Evolutionary conservation across 257 asterid species (phyloP), one percentile per base, ranked within the genome.

Genomic region (Echium plantagineum): DNA sequence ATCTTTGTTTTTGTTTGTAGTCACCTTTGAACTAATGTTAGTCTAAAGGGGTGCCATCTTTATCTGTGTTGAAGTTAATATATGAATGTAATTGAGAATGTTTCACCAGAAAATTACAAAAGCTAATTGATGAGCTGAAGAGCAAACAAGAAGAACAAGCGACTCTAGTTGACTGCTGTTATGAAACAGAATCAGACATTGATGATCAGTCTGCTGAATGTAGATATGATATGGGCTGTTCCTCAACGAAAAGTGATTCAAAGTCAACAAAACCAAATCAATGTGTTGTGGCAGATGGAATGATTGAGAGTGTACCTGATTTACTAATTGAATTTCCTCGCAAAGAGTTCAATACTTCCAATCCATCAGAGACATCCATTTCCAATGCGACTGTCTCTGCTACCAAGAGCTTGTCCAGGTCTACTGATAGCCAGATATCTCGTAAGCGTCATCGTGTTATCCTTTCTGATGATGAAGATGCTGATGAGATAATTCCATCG

Each of bases 401-500:
- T 21, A 70, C 70, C 15, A 70, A 69, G 65, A 79, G 78, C 74
- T 55, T 71, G 22, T 80, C 85, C 31, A 74, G 72, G 63, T 78
- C 95, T 68, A 53, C 77, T 63, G 81, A 72, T 68, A 72, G 84
- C 73, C 77, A 71, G 63, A 71, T 81, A 52, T 76, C 76, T 31
- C 81, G 83, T 66, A 93, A 93, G 66, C 97, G 96, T 71, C 71
- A 61, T n/a, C 91, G 87, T n/a, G 66, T 81, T 69, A 70, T 93
- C 69, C 82, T 93, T 54, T 86, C 94, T 66, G 97, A 93, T 68
- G 97, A 78, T 74, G 97, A 90, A 70, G 69, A 61, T 67, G 93
- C 81, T 53, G 75, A 69, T 31, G 86, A 83, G 56, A 77, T 71
- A 17, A 57, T 59, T 62, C 60, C 67, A 65, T 72, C 81, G 18